Evolutionary conservation across 2,329 filamentous ascomycete genomes (phyloP), one percentile per base, ranked within the genome.

Genomic region (Camptophora hylomeconis): DNA sequence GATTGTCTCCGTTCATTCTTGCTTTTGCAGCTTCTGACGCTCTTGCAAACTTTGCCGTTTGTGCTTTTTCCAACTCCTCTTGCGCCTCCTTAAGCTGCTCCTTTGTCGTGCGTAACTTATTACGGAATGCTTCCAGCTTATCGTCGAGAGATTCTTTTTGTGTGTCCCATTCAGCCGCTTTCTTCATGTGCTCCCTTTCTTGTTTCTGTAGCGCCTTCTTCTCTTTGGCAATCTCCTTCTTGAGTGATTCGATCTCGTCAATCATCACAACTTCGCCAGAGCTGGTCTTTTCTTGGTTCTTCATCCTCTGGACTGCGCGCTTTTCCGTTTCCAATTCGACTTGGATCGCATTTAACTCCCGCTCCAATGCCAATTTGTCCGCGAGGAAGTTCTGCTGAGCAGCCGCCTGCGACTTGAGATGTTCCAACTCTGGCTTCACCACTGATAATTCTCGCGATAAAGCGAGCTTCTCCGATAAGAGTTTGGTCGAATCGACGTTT

Each of bases 301-400:
- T 67, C 3, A 66, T 67, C 28, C 75, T 69, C 41, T 75, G 69
- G 6, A 69, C 61, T 3, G 73, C 67, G n/a, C 74, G 69, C 51
- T 74, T 87, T 49, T 89, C 81, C 41, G 80, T 81, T 40, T 86
- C 81, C 2, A 93, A 64, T 44, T 92, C 80, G 23, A 82, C 74
- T 51, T 92, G 80, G 2, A 86, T 54, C 2, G 76, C 73, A 46
- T 68, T 76, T 16, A 93, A 53, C 53, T 89, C 80, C 25, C 80
- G 75, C 48, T 89, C 76, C 9, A 94, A 57, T 2, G 77, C 67
- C 24, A 87, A 63, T 51, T 92, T 93, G 48, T 92, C 83, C 2
- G 77, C 64, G 10, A 92, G 61, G 7, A 81, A 59, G 2, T 69
- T 65, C 45, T 84, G 75, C 30, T 86, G 72, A 9, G 63, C 61